A percentile compares a stretch with the other conserved stretches of the same genome.
Conservation (phyloP, 768 basidiomycete genomes). For the Mrakia blollopis region DNA sequence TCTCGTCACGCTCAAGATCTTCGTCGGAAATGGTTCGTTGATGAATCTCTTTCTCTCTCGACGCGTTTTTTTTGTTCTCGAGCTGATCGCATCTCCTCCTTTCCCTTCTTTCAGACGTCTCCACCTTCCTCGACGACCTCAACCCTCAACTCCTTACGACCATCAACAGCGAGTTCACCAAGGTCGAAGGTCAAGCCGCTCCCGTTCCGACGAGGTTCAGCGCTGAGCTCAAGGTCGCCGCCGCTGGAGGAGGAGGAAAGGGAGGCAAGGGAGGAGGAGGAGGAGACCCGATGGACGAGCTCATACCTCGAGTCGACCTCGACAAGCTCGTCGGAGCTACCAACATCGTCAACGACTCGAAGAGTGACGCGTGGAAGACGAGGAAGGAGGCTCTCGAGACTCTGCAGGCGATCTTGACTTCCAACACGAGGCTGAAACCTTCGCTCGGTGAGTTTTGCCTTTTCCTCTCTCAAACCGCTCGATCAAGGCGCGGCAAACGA, state of each 20-base stretch:
- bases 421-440: constrained; percentile 86
- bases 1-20: constrained; percentile 82
- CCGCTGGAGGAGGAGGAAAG: constrained; percentile 49
- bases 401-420: constrained; percentile 71
- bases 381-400: constrained; percentile 91
- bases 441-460: constrained; percentile 65
- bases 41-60: constrained; percentile 27
- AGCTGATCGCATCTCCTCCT: constrained; percentile 24
- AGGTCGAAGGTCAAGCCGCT: constrained; percentile 67
- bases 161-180: constrained; percentile 87
- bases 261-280: constrained; percentile 47
- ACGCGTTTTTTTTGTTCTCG: background rate
- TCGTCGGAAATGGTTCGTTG: constrained; percentile 74
- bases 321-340: constrained; percentile 79
- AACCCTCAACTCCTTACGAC: constrained; percentile 89
- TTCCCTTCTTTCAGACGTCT: constrained; percentile 59
- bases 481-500: background rate
- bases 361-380: constrained; percentile 93
- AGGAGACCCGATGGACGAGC: constrained; percentile 76
- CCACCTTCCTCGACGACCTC: constrained; percentile 84
- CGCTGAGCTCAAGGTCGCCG: constrained; percentile 59
- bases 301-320: constrained; percentile 92
- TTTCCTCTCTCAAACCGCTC: background rate
- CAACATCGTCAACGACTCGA: constrained; percentile 71
- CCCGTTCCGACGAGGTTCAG: constrained; percentile 76